Percentiles rank a stretch among this genome's conserved stretches.
phyloP scores from a whole-genome alignment of 2,329 filamentous ascomycete species.

The Pyricularia sp. region DNA sequence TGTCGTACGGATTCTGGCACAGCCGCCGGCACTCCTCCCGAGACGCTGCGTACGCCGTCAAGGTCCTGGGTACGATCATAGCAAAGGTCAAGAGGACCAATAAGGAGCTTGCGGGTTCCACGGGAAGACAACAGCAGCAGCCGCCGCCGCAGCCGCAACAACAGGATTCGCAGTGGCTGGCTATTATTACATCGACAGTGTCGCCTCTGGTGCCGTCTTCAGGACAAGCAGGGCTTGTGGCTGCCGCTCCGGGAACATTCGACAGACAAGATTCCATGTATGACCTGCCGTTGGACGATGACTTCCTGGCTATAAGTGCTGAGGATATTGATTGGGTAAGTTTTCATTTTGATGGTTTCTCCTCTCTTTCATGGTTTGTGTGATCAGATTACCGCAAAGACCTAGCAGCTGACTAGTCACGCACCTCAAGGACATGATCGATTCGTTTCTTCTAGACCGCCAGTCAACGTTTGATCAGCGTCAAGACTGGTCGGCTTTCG shows the following conservation, averaged over 20 bases:
- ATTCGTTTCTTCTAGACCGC: conserved; percentile 11
- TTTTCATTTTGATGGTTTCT: background rate
- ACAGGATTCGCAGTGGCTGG: background rate
- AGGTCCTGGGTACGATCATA: conserved; percentile 35
- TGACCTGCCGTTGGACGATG: background rate
- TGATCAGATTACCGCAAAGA: background rate
- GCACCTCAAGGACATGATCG: conserved; percentile 10
- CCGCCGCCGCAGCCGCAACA: background rate
- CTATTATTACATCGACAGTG: too few species aligned
- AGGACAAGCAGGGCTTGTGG: too few species aligned
- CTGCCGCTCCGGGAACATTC: background rate
- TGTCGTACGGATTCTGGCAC: conserved; percentile 34
- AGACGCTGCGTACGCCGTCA: conserved; percentile 36
- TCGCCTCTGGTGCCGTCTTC: background rate
- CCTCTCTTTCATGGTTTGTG: background rate
- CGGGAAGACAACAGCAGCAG: background rate
- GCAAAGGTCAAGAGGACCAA: conserved; percentile 21
- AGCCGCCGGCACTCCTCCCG: conserved; percentile 26
- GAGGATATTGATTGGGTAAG: conserved; percentile 13
- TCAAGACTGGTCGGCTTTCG: background rate
- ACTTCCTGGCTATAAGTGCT: background rate
- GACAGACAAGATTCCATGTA: background rate
- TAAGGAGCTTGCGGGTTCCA: background rate
- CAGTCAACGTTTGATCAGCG: background rate
- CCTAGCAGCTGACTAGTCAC: background rate